Percentiles rank a stretch among this genome's conserved stretches.
These are phyloP conservation scores for Macadamia integrifolia DNA, from an alignment of 164 flowering plant species.

Conservation along the genomic window DNA sequence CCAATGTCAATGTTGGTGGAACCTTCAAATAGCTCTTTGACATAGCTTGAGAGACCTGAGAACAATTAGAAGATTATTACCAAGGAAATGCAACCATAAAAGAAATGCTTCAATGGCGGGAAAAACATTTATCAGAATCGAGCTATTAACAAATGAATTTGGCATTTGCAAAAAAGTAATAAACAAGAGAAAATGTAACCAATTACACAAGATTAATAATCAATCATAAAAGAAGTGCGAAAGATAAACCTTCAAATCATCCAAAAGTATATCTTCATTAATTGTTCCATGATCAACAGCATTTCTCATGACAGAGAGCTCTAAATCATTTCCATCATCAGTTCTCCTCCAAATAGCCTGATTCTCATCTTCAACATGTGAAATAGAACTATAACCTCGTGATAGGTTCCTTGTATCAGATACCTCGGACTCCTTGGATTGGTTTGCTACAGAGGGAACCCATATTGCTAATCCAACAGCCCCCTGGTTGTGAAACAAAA, in stretches of 20 bases:
- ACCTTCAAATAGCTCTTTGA: slow-evolving; percentile 58
- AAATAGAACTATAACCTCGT: slow-evolving; percentile 62
- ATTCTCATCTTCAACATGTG: slow-evolving; percentile 47
- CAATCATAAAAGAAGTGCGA: neutral
- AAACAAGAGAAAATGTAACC: neutral
- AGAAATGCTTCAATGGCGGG: neutral
- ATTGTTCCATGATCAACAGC: slow-evolving; percentile 27
- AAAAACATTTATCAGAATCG: neutral
- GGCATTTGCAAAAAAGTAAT: neutral
- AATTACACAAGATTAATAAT: neutral
- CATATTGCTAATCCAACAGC: slow-evolving; percentile 99
- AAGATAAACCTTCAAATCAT: slow-evolving; percentile 64
- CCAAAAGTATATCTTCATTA: slow-evolving; percentile 57
- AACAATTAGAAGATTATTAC: neutral
- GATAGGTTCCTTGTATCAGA: slow-evolving; percentile 39
- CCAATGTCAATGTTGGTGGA: slow-evolving; percentile 36
- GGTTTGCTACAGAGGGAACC: slow-evolving; percentile 94
- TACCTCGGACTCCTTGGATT: slow-evolving; percentile 55
- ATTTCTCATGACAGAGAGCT: slow-evolving; percentile 55
- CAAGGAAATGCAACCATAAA: neutral
- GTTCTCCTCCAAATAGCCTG: slow-evolving; percentile 35
- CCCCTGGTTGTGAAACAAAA: slow-evolving; percentile 48
- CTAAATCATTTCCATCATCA: slow-evolving; percentile 38
- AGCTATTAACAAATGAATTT: neutral
- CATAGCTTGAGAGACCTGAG: slow-evolving; percentile 88